Evolutionary conservation across 129 eudicot genomes (phyloP), one percentile per base, ranked within the genome.

Genomic region (Helianthus tuberosus): DNA sequence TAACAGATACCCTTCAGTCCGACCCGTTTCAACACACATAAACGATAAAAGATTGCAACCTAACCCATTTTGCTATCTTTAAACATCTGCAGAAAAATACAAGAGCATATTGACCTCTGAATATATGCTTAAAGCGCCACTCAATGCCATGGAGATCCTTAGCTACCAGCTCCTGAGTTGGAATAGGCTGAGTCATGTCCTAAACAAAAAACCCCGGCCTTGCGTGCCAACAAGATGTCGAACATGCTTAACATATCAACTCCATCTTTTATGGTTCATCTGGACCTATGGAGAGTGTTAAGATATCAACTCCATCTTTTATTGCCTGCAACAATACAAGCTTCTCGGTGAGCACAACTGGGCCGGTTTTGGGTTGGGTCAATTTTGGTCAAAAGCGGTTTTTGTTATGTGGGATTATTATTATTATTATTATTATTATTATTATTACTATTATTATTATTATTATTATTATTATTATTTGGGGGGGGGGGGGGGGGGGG

Each of bases 231-330:
- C 69, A 95, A 95, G 69, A 91, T 87, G 36, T 95, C 99, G 46
- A 91, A 95, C 72, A 86, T 75, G 81, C 90, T 76, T 50, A 95
- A 72, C 84, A 95, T 82, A n/a, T n/a, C n/a, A n/a, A n/a, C n/a
- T n/a, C n/a, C n/a, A n/a, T n/a, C n/a, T 83, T 85, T n/a, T 95
- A 88, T 71, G 99, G 97, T 66, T 79, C 89, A 79, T 91, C 99
- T 35, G 97, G 99, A 66, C 93, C 99, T 2, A 91, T 77, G 41
- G 99, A 86, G 15, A 95, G 86, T 51, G 94, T 72, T 44, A 91
- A 68, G 72, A 95, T 87, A 67, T 95, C 99, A 58, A 95, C 97
- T 72, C 96, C 94, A 64, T 91, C 99, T 81, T 80, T 70, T 46
- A 77, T 85, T n/a, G 99, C 97, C 99, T 95, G 89, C 73, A 73